These are phyloP conservation scores for Ophryocystis elektroscirrha DNA, from an alignment of 169 alveolate species.

Conservation along the genomic window DNA sequence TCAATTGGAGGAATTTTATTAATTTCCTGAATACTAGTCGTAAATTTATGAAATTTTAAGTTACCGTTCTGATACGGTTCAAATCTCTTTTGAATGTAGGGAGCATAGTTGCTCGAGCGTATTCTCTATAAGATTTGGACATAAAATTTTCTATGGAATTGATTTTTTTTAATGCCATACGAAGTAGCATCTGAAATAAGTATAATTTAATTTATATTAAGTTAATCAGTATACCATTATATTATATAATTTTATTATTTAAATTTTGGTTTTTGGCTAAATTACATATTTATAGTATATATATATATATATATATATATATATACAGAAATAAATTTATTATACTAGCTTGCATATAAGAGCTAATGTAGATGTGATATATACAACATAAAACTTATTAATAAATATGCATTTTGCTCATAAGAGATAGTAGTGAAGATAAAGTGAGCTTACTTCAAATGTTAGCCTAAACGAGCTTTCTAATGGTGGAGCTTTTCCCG, in stretches of 20 bases:
- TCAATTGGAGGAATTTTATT: no score
- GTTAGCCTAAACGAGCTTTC: conserved; percentile 34
- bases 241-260: not conserved
- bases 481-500: conserved; percentile 62
- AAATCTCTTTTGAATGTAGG: conserved; percentile 34
- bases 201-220: no score
- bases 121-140: conserved; percentile 48
- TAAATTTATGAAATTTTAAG: no score
- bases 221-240: no score
- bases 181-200: conserved; percentile 46
- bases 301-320: not conserved
- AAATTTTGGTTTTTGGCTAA: not conserved
- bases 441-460: not conserved
- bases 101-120: conserved; percentile 36
- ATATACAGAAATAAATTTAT: not conserved
- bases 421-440: not conserved
- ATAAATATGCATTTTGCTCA: not conserved
- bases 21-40: no score
- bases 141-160: conserved; percentile 50
- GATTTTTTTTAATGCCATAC: conserved; percentile 43
- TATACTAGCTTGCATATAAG: not conserved
- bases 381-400: not conserved
- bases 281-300: not conserved
- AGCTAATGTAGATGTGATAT: not conserved
- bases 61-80: no score